Percentiles rank a stretch among this genome's conserved stretches.
Evolutionary conservation across 495 filamentous ascomycete species (phyloP).

Genomic region (Lichenothelia convexa): DNA sequence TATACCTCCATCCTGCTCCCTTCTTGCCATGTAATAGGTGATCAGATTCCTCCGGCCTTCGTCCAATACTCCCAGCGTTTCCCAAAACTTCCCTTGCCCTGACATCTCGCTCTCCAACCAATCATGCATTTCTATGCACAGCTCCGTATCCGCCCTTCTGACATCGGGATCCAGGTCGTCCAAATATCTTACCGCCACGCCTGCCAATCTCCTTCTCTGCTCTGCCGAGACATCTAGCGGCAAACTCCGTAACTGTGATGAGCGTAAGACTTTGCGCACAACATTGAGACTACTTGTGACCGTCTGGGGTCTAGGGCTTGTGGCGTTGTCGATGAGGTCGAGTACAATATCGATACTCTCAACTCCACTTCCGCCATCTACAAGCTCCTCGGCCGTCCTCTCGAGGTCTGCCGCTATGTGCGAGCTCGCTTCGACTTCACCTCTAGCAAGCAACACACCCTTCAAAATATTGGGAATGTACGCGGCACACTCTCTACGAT

Average conservation of each 20-base stretch:
- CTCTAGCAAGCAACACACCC: conserved; percentile 47
- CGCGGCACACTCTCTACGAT: conserved; percentile 40
- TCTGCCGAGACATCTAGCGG: conserved; percentile 10
- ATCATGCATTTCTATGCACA: conserved; percentile 58
- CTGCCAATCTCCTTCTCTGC: conserved; percentile 26
- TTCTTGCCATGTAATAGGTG: conserved; percentile 25
- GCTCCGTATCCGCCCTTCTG: conserved; percentile 54
- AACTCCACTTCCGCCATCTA: conserved; percentile 26
- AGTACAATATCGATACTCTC: conserved; percentile 34
- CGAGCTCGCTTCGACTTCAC: conserved; percentile 30
- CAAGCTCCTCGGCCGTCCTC: conserved; percentile 35
- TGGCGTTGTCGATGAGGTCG: conserved; percentile 23
- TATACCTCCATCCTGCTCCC: conserved; percentile 9
- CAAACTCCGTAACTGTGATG: conserved; percentile 1
- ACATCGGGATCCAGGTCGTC: conserved; percentile 60
- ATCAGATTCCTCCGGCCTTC: conserved; percentile 24
- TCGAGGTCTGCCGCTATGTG: conserved; percentile 42
- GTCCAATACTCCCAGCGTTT: conserved; percentile 18
- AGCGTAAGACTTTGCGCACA: conserved; percentile 8
- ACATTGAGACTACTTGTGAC: conserved; percentile 9
- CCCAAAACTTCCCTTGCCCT: conserved; percentile 21
- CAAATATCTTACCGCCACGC: conserved; percentile 41
- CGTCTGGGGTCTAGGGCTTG: conserved; percentile 1
- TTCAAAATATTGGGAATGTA: conserved; percentile 48
- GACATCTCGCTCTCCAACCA: conserved; percentile 2